phyloP scores from a whole-genome alignment of 805 yeast genomes.

The Yamadazyma insecticola region DNA sequence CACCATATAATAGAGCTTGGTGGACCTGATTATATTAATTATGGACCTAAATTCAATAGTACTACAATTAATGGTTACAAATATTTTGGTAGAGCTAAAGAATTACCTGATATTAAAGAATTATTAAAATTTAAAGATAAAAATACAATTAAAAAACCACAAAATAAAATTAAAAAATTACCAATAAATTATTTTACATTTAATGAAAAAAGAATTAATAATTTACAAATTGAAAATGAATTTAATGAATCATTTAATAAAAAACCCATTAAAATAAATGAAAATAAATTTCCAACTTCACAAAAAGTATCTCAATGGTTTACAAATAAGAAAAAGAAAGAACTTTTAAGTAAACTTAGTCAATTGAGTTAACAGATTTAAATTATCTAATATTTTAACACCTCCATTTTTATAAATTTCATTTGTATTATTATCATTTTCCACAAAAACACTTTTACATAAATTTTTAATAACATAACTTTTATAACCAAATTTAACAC shows the following conservation, averaged over 20 bases:
- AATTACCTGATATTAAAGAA: constrained; percentile 62
- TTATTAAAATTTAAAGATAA: constrained; percentile 16
- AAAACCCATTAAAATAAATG: constrained; percentile 1
- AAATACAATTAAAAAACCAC: constrained; percentile 19
- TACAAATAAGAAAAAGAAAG: constrained; percentile 40
- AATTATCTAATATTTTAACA: constrained; percentile 21
- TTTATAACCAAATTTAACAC: constrained; percentile 55
- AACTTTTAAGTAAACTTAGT: constrained; percentile 35
- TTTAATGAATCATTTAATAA: too few relatives aligned
- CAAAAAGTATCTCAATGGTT: constrained; percentile 43
- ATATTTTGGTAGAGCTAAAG: constrained; percentile 82
- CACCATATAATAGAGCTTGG: constrained; percentile 64
- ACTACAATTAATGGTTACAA: constrained; percentile 48
- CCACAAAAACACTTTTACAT: constrained; percentile 52
- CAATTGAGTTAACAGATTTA: neutral
- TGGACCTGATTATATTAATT: constrained; percentile 59
- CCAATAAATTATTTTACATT: too few relatives aligned
- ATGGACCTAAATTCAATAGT: constrained; percentile 17
- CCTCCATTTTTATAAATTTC: constrained; percentile 25
- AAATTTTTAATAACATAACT: constrained; percentile 59
- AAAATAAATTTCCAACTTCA: constrained; percentile 27
- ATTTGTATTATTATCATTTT: constrained; percentile 31
- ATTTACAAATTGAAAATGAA: neutral
- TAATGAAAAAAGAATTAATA: too few relatives aligned
- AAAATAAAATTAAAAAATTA: constrained; percentile 16